Evolutionary conservation across 352 stramenopile species (phyloP).

Genomic region (Phytophthora hibernalis): DNA sequence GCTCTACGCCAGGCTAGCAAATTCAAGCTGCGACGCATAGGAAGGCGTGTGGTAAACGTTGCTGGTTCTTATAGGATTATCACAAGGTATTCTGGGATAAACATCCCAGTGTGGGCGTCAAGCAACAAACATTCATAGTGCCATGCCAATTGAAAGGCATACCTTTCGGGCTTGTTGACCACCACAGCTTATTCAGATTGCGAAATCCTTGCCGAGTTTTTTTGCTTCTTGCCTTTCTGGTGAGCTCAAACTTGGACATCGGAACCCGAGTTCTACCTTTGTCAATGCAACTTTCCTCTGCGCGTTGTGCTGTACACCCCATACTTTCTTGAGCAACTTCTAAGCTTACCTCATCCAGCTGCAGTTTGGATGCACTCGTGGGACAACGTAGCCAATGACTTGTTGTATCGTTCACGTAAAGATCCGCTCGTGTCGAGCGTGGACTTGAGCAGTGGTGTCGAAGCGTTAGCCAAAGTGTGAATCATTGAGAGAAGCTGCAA

Average conservation of each 20-base stretch:
- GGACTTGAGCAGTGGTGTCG: conserved; percentile 16
- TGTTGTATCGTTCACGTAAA: conserved; percentile 11
- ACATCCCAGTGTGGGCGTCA: too few species aligned
- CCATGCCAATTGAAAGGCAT: not conserved
- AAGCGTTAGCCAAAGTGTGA: not conserved
- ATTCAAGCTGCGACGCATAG: not conserved
- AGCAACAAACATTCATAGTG: not conserved
- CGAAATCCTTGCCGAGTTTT: not conserved
- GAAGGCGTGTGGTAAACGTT: not conserved
- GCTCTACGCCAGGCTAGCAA: too few species aligned
- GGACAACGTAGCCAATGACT: conserved; percentile 22
- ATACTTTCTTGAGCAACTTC: too few species aligned
- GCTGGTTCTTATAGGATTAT: not conserved
- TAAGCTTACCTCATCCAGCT: too few species aligned
- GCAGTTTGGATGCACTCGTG: not conserved
- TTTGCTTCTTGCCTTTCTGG: too few species aligned
- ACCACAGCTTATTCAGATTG: not conserved
- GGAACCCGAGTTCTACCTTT: too few species aligned
- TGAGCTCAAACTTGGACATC: too few species aligned
- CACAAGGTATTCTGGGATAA: too few species aligned
- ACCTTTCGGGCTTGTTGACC: not conserved
- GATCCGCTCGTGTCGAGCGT: not conserved
- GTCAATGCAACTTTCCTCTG: too few species aligned
- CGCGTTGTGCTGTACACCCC: too few species aligned
- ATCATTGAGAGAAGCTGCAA: conserved; percentile 7